Percentiles rank a stretch among this genome's conserved stretches.
Evolutionary conservation across 1,139 yeast genomes (phyloP).

Genomic region (Eremothecium cymbalariae): DNA sequence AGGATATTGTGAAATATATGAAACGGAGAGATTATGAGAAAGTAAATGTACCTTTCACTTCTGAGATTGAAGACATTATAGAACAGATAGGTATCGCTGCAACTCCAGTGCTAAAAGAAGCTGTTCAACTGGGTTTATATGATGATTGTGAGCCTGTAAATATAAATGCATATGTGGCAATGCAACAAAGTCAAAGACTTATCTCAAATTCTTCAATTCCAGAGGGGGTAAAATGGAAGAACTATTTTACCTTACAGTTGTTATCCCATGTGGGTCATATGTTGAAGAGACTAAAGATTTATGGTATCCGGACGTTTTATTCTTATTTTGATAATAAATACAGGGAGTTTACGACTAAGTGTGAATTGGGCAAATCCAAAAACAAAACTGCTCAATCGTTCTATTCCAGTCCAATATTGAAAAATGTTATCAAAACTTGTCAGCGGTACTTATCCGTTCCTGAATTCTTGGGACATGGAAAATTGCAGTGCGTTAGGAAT

Average conservation of each 20-base stretch:
- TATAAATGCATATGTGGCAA: conserved; percentile 63
- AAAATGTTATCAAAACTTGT: conserved; percentile 39
- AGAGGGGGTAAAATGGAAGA: conserved; percentile 67
- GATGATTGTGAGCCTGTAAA: conserved; percentile 56
- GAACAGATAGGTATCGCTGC: conserved; percentile 52
- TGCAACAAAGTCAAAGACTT: conserved; percentile 59
- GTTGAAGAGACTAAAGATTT: conserved; percentile 58
- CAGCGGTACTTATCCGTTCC: conserved; percentile 38
- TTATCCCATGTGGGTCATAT: conserved; percentile 72
- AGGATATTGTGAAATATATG: conserved; percentile 73
- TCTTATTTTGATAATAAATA: conserved; percentile 53
- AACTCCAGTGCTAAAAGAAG: conserved; percentile 53
- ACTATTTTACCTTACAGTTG: conserved; percentile 51
- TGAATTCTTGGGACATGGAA: conserved; percentile 61
- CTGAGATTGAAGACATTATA: conserved; percentile 46
- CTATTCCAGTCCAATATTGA: conserved; percentile 44
- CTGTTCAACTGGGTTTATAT: conserved; percentile 55
- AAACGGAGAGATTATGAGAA: conserved; percentile 59
- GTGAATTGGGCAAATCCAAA: conserved; percentile 37
- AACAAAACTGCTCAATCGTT: conserved; percentile 58
- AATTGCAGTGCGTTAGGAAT: conserved; percentile 51
- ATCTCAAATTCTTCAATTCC: conserved; percentile 45
- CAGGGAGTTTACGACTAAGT: conserved; percentile 51
- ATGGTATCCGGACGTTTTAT: conserved; percentile 75
- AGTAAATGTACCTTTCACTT: conserved; percentile 45